phyloP scores from a whole-genome alignment of 306 rosid genomes.

The Vachellia collinsii region DNA sequence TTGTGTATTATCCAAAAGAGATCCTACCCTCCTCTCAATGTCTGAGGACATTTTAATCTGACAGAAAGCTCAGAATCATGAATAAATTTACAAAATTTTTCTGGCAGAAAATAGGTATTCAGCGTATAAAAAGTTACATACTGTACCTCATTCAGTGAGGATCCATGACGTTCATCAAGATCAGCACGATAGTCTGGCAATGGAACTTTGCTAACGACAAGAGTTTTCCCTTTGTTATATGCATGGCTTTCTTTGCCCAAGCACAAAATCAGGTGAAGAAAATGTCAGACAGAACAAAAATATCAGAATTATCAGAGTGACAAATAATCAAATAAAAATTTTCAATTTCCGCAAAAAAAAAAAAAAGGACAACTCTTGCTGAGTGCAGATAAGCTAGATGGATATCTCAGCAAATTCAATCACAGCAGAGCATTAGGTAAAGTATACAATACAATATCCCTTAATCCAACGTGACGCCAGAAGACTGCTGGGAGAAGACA shows the following conservation, averaged over 20 bases:
- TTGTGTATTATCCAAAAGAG: slow-evolving; percentile 69
- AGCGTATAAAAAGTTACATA: slow-evolving; percentile 25
- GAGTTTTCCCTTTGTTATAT: slow-evolving; percentile 80
- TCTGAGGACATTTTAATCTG: slow-evolving; percentile 91
- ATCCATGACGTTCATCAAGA: slow-evolving; percentile 95
- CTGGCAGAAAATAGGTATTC: slow-evolving; percentile 20
- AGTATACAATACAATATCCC: slow-evolving; percentile 1
- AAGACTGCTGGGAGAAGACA: slow-evolving; percentile 14
- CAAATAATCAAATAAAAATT: neutral
- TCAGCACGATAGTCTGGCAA: slow-evolving; percentile 97
- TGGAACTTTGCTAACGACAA: slow-evolving; percentile 89
- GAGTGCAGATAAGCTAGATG: slow-evolving; percentile 10
- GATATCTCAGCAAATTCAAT: slow-evolving; percentile 22
- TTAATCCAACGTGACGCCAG: slow-evolving; percentile 23
- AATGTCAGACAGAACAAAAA: slow-evolving; percentile 39
- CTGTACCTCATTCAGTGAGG: slow-evolving; percentile 83
- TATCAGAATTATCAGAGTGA: neutral
- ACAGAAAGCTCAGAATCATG: slow-evolving; percentile 24
- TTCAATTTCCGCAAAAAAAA: neutral
- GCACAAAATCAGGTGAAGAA: slow-evolving; percentile 43
- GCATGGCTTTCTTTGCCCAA: slow-evolving; percentile 95
- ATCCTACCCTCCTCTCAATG: slow-evolving; percentile 79
- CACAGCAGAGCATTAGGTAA: slow-evolving; percentile 15
- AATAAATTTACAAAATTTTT: slow-evolving; percentile 16
- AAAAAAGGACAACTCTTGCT: slow-evolving; percentile 15